Evolutionary conservation across 2,329 filamentous ascomycete species (phyloP).

Genomic region (Colletotrichum tropicicola): DNA sequence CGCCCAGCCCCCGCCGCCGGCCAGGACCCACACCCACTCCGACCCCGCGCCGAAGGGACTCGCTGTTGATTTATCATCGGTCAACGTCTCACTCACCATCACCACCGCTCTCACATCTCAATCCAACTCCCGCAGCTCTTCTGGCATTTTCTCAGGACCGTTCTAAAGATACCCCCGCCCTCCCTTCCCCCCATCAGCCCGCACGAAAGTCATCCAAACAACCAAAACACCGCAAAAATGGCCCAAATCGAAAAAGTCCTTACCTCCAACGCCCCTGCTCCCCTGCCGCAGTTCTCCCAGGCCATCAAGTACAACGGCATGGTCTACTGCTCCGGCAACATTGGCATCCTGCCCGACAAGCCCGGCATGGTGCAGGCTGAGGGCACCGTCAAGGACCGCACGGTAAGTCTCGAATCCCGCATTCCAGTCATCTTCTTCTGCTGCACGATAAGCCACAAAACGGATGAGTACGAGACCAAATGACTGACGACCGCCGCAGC

Average conservation of each 20-base stretch:
- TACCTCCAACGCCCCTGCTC: constrained; percentile 36
- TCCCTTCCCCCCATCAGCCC: too few species aligned
- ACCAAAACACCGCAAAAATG: not conserved
- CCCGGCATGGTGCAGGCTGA: constrained; percentile 53
- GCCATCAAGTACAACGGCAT: constrained; percentile 70
- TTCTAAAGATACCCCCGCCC: too few species aligned
- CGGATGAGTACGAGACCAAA: not conserved
- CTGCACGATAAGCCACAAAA: not conserved
- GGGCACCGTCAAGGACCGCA: constrained; percentile 62
- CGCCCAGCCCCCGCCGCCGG: not conserved
- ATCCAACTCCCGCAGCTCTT: not conserved
- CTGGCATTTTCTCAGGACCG: too few species aligned
- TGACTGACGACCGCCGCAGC: too few species aligned
- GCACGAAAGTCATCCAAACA: not conserved
- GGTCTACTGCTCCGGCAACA: constrained; percentile 75
- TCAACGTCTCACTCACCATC: not conserved
- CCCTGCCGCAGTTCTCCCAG: constrained; percentile 67
- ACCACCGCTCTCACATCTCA: not conserved
- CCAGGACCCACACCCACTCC: constrained; percentile 5
- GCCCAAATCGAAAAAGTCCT: constrained; percentile 30
- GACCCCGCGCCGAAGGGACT: constrained; percentile 16
- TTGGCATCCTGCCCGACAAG: constrained; percentile 61
- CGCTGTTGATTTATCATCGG: constrained; percentile 10
- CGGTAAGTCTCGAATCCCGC: constrained; percentile 46
- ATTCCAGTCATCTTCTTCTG: not conserved